Percentiles rank a stretch among this genome's conserved stretches.
These are phyloP conservation scores for Tricholoma terreum DNA, from an alignment of 768 basidiomycete species.

Conservation along the genomic window DNA sequence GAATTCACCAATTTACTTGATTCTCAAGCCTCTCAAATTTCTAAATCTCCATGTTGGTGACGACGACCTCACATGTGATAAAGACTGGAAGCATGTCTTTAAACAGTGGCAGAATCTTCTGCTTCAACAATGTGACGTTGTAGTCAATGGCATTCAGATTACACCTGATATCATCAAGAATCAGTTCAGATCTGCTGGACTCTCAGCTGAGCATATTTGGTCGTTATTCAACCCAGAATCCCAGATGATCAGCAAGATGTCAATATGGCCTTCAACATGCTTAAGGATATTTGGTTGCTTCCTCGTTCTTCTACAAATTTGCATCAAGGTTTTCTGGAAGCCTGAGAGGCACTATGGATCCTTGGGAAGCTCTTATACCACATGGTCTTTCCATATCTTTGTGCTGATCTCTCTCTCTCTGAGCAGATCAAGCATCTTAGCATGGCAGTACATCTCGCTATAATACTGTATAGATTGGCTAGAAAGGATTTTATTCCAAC, in stretches of 20 bases:
- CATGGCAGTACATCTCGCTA: slow-evolving; percentile 25
- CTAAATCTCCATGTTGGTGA: slow-evolving; percentile 28
- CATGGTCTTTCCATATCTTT: slow-evolving; percentile 30
- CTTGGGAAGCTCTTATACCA: slow-evolving; percentile 27
- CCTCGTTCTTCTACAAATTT: slow-evolving; percentile 6
- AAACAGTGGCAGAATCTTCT: slow-evolving; percentile 29
- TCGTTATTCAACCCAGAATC: slow-evolving; percentile 23
- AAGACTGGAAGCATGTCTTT: slow-evolving; percentile 33
- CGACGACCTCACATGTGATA: slow-evolving; percentile 33
- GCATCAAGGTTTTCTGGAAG: slow-evolving; percentile 12
- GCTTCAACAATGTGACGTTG: slow-evolving; percentile 22
- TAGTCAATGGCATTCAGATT: slow-evolving; percentile 22
- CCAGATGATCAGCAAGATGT: slow-evolving; percentile 28
- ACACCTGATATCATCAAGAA: slow-evolving; percentile 17
- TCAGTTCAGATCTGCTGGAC: slow-evolving; percentile 18
- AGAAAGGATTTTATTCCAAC: slow-evolving; percentile 3
- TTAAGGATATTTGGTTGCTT: slow-evolving; percentile 25
- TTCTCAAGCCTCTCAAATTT: slow-evolving; percentile 17
- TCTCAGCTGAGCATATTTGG: slow-evolving; percentile 9
- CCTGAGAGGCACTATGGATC: slow-evolving; percentile 19
- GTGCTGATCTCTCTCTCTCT: slow-evolving; percentile 22
- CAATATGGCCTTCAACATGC: slow-evolving; percentile 20
- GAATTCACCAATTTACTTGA: slow-evolving; percentile 17
- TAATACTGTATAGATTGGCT: background rate
- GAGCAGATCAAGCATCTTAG: slow-evolving; percentile 34